phyloP scores from a whole-genome alignment of 371 early-diverging fungal genomes.

The Apophysomyces ossiformis region DNA sequence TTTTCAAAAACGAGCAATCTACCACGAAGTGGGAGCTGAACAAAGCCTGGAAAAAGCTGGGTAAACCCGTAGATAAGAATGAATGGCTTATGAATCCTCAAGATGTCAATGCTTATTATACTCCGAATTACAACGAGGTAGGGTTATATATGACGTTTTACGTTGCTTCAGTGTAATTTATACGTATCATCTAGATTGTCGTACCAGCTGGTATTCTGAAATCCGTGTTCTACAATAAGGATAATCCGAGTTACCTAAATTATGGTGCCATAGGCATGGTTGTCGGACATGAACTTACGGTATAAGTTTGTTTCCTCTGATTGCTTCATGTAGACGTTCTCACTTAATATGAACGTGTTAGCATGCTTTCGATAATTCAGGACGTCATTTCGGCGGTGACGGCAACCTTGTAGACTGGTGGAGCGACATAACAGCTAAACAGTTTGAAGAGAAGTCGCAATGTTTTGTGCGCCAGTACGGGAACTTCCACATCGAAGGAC shows the following conservation, averaged over 20 bases:
- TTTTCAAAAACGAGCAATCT: constrained; percentile 56
- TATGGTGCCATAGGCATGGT: constrained; percentile 63
- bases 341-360: constrained; percentile 10
- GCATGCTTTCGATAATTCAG: constrained; percentile 55
- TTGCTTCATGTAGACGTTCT: neutral
- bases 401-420: constrained; percentile 63
- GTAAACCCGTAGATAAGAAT: constrained; percentile 44
- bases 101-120: constrained; percentile 68
- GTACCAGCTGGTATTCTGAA: constrained; percentile 70
- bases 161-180: neutral
- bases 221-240: constrained; percentile 50
- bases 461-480: constrained; percentile 70
- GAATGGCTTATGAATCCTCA: constrained; percentile 64
- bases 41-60: constrained; percentile 36
- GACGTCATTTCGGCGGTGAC: constrained; percentile 56
- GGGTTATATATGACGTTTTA: neutral
- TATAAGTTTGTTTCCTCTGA: constrained; percentile 9
- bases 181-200: constrained; percentile 38
- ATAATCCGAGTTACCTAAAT: constrained; percentile 48
- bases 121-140: constrained; percentile 54
- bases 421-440: constrained; percentile 51
- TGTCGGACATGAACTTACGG: constrained; percentile 65
- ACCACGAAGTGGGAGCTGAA: constrained; percentile 27
- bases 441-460: constrained; percentile 54
- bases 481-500: constrained; percentile 44